Base-by-base conservation (phyloP, 257 asterid species). In the Galeopsis tetrahit region DNA sequence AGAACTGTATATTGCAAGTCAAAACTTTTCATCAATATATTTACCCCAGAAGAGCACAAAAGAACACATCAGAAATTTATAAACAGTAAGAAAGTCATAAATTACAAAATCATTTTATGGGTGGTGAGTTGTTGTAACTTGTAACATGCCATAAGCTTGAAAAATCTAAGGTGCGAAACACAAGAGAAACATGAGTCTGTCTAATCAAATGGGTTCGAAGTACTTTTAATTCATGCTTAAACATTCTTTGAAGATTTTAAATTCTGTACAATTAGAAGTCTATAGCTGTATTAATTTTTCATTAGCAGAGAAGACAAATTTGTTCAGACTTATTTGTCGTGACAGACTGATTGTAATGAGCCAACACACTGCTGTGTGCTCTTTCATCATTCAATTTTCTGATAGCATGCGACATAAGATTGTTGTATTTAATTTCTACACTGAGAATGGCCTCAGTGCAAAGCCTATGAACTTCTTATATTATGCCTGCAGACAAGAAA, bases 231-330 rank as follows among this genome's bases (percentile, higher is more conserved):
- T 51, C 57, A 67, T 69, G 63, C 63, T 52, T 46, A 36, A 59
- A 58, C 33, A 48, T 44, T 33, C 14, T 65, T 15, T 4, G 10
- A 34, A 10, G 53, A 33, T 66, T 66, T 56, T 33, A 33, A 42
- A 56, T 57, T 66, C 42, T 17, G 42, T 21, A 43, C 39, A 44
- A 5, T 59, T 66, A 13, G 73, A 46, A 66, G 55, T 10, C 64
- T 9, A n/a, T 17, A 51, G 58, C 66, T 56, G 51, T 75, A 40
- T 51, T 10, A n/a, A 74, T 31, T 38, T 68, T 75, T 15, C 39
- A 35, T 39, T 38, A 14, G 38, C 57, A 51, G 51, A 8, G 35
- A 6, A 11, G 60, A 58, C 40, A 70, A 14, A 31, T 42, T 42
- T 70, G 48, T 43, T 43, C 13, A 10, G 35, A 21, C 28, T 21